phyloP scores from a whole-genome alignment of 345 rosid genomes.

The Noccaea caerulescens region DNA sequence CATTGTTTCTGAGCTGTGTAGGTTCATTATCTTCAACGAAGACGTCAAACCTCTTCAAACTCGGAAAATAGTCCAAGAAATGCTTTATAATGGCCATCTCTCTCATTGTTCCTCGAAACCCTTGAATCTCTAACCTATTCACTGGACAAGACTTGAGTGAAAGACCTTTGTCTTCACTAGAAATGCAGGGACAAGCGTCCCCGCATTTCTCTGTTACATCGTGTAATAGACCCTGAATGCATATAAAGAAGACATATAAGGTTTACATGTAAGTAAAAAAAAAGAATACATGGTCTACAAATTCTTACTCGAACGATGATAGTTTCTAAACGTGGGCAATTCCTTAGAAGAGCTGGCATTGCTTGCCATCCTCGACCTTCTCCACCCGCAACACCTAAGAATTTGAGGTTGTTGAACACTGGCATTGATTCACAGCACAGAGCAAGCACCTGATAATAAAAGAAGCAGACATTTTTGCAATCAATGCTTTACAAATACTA shows the following conservation, averaged over 20 bases:
- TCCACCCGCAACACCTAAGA: not conserved
- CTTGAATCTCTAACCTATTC: conserved; percentile 10
- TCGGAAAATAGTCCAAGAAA: conserved; percentile 9
- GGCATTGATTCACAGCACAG: conserved; percentile 6
- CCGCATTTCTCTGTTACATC: conserved; percentile 11
- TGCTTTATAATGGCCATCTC: conserved; percentile 10
- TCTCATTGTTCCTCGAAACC: conserved; percentile 7
- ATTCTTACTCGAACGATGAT: not conserved
- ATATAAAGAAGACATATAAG: not conserved
- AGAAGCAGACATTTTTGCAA: not conserved
- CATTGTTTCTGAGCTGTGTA: not conserved
- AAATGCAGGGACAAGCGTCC: conserved; percentile 20
- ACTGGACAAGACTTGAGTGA: conserved; percentile 12
- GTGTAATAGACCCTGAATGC: conserved; percentile 14
- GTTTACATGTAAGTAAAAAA: too few species aligned
- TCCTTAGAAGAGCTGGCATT: conserved; percentile 14
- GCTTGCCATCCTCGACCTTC: conserved; percentile 20
- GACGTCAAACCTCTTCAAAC: conserved; percentile 4
- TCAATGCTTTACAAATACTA: not conserved
- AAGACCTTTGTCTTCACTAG: not conserved
- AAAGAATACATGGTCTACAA: not conserved
- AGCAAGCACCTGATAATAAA: conserved; percentile 18
- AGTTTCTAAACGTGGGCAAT: conserved; percentile 6
- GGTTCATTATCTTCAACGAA: conserved; percentile 4
- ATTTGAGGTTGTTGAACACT: conserved; percentile 13